Evolutionary conservation across 192 early-diverging fungal genomes (phyloP).

Genomic region (Podila epigama): DNA sequence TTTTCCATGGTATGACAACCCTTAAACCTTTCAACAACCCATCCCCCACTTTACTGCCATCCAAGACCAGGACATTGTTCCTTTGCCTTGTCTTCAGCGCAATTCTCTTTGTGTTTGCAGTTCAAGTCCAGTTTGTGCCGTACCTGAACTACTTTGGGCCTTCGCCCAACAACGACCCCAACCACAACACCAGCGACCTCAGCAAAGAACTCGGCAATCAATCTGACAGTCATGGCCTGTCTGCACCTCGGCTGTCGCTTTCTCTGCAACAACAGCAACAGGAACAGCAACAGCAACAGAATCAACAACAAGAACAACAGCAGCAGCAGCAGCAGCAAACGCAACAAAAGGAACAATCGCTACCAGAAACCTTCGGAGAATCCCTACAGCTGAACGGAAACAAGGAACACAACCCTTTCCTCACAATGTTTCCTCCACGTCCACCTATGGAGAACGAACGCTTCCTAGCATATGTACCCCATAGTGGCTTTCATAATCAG

Average conservation of each 20-base stretch:
- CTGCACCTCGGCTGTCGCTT: no score
- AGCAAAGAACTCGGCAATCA: no score
- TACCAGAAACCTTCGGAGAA: no score
- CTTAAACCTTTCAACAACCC: background rate
- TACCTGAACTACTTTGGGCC: slow-evolving; percentile 20
- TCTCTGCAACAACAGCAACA: background rate
- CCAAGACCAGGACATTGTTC: slow-evolving; percentile 15
- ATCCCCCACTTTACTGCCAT: slow-evolving; percentile 1
- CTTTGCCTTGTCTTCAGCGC: slow-evolving; percentile 11
- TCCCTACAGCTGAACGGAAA: slow-evolving; percentile 10
- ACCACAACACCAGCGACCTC: background rate
- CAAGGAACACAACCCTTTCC: slow-evolving; percentile 32
- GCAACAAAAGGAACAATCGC: background rate
- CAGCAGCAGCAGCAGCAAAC: background rate
- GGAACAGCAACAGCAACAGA: background rate
- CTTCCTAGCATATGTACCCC: slow-evolving; percentile 57
- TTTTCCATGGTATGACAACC: background rate
- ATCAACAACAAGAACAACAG: background rate
- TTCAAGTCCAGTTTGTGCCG: slow-evolving; percentile 37
- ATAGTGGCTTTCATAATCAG: slow-evolving; percentile 64
- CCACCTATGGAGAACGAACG: slow-evolving; percentile 35
- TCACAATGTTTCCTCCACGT: slow-evolving; percentile 40
- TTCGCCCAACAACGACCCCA: background rate
- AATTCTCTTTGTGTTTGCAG: slow-evolving; percentile 24
- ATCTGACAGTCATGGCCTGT: no score